Percentiles rank a stretch among this genome's conserved stretches.
Evolutionary conservation across 2,329 filamentous ascomycete species (phyloP).

Genomic region (Trichocomaceae sp.): DNA sequence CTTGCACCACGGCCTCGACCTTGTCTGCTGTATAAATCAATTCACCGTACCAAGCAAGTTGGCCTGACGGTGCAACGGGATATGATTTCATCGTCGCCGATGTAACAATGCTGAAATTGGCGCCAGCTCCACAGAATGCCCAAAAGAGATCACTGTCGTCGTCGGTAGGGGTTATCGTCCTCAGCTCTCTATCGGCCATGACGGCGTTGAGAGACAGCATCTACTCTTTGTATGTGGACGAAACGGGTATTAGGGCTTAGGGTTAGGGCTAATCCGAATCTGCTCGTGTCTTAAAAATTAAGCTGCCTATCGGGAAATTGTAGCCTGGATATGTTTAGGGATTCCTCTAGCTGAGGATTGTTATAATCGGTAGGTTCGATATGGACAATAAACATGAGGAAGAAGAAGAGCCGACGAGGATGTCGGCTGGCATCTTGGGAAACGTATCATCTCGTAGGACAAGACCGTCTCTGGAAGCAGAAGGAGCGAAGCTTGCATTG

Average conservation of each 20-base stretch:
- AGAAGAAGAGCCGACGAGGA: background rate
- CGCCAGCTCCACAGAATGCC: conserved; percentile 37
- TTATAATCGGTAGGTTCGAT: too few species aligned
- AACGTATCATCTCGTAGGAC: conserved; percentile 7
- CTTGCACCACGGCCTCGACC: conserved; percentile 28
- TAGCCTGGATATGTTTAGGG: too few species aligned
- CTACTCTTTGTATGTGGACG: too few species aligned
- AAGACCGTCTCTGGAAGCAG: conserved; percentile 4
- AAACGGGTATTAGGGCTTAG: too few species aligned
- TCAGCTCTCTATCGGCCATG: conserved; percentile 15
- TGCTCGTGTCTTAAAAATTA: too few species aligned
- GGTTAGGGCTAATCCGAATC: too few species aligned
- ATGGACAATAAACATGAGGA: too few species aligned
- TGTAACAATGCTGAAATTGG: conserved; percentile 39
- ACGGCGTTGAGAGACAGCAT: too few species aligned
- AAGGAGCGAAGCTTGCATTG: background rate
- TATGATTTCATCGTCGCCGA: conserved; percentile 25
- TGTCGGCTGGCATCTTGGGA: conserved; percentile 2
- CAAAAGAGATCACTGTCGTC: conserved; percentile 35
- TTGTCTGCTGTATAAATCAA: conserved; percentile 23
- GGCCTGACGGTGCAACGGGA: conserved; percentile 20
- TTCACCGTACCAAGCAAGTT: conserved; percentile 20
- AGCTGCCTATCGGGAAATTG: too few species aligned
- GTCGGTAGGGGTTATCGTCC: conserved; percentile 33
- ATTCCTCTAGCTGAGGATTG: too few species aligned